Conservation (phyloP, 2,329 filamentous ascomycete species). For the Sporothrix variecibatus region DNA sequence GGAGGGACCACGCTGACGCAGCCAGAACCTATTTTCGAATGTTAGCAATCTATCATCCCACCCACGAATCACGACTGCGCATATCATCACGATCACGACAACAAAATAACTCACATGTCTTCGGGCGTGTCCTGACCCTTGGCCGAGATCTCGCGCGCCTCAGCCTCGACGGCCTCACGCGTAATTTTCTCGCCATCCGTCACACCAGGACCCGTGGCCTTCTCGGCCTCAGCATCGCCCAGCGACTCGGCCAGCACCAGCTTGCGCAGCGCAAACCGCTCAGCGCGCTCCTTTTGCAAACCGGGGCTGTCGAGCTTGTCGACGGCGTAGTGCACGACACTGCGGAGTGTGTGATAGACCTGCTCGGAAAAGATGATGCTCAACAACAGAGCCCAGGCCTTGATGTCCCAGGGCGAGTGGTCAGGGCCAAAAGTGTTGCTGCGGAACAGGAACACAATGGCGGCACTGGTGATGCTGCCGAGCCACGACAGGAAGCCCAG, state of each 20-base stretch:
- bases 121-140: conserved; percentile 54
- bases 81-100: neutral
- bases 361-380: conserved; percentile 87
- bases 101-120: conserved; percentile 46
- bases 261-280: conserved; percentile 79
- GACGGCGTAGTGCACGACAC: conserved; percentile 71
- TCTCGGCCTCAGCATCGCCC: conserved; percentile 56
- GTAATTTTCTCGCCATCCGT: conserved; percentile 51
- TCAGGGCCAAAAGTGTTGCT: conserved; percentile 65
- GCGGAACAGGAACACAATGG: conserved; percentile 87
- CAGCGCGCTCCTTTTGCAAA: conserved; percentile 78
- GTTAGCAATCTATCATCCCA: neutral
- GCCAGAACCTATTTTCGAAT: conserved; percentile 55
- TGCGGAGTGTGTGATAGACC: conserved; percentile 77
- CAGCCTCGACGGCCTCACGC: conserved; percentile 64
- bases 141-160: conserved; percentile 55
- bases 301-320: conserved; percentile 82
- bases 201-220: conserved; percentile 34
- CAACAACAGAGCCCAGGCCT: conserved; percentile 77
- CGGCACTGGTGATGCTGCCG: conserved; percentile 82
- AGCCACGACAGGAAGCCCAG: conserved; percentile 92
- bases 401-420: conserved; percentile 69
- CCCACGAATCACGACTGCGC: too few relatives aligned
- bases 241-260: conserved; percentile 74
- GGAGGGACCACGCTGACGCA: conserved; percentile 58